Percentiles rank a stretch among this genome's conserved stretches.
These are phyloP conservation scores for Babesia ovata DNA, from an alignment of 169 alveolate genomes.

Conservation along the genomic window DNA sequence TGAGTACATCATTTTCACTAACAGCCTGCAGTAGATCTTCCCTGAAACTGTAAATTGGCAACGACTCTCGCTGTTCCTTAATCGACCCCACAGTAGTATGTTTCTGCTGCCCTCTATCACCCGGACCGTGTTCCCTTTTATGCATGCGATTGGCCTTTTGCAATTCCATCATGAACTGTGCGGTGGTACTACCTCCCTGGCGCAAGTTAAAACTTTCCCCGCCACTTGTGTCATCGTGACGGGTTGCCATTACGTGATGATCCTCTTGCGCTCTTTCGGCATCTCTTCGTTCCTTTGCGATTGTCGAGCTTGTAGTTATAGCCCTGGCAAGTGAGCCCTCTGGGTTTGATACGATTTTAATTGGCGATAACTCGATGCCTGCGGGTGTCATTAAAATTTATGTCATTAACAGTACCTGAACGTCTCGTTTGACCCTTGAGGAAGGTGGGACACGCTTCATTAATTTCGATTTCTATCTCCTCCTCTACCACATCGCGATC, in stretches of 20 bases:
- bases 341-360: conserved; percentile 88
- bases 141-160: conserved; percentile 55
- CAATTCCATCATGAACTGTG: conserved; percentile 74
- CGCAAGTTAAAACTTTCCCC: conserved; percentile 91
- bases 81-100: conserved; percentile 67
- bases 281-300: conserved; percentile 91
- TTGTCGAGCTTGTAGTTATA: conserved; percentile 85
- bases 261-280: conserved; percentile 79
- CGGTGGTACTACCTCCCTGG: conserved; percentile 88
- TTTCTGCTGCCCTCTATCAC: conserved; percentile 1
- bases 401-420: conserved; percentile 52
- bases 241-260: conserved; percentile 79
- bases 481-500: conserved; percentile 50
- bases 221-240: conserved; percentile 86
- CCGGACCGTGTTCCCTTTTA: background rate
- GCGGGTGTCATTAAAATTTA: background rate
- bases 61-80: conserved; percentile 91
- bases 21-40: conserved; percentile 91
- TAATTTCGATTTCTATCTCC: conserved; percentile 84
- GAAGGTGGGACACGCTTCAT: conserved; percentile 93
- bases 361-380: conserved; percentile 88
- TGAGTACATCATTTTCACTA: conserved; percentile 87
- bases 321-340: conserved; percentile 92
- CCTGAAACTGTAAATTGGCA: conserved; percentile 94
- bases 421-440: conserved; percentile 94